These are phyloP conservation scores for Suillus tomentosus DNA, from an alignment of 768 basidiomycete genomes.

Conservation along the genomic window DNA sequence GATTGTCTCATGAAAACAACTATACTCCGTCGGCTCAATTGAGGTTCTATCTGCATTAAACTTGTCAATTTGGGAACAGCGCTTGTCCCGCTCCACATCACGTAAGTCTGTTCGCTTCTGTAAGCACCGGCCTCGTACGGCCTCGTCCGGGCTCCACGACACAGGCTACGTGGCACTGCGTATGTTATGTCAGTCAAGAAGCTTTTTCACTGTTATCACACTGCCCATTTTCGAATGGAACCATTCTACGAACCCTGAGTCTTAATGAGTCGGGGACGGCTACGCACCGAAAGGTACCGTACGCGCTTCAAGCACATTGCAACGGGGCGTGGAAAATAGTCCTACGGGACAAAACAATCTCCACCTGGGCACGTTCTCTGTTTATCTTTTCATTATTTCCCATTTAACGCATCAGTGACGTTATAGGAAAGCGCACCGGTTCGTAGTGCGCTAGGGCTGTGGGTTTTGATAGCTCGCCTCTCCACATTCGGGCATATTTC, in stretches of 20 bases:
- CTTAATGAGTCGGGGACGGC: background rate
- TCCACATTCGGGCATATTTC: background rate
- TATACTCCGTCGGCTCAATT: background rate
- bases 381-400: background rate
- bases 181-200: background rate
- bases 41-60: background rate
- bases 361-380: background rate
- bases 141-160: background rate
- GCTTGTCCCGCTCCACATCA: background rate
- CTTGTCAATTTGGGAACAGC: background rate
- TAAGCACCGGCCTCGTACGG: background rate
- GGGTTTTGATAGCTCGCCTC: background rate
- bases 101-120: background rate
- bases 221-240: background rate
- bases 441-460: background rate
- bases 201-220: background rate
- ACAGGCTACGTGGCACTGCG: background rate
- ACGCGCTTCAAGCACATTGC: background rate
- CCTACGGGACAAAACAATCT: background rate
- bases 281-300: background rate
- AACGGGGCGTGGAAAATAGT: background rate
- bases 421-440: constrained; percentile 1
- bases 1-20: background rate
- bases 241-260: background rate
- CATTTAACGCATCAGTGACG: background rate